Evolutionary conservation across 2,329 filamentous ascomycete species (phyloP).

Genomic region (Huntiella omanensis): DNA sequence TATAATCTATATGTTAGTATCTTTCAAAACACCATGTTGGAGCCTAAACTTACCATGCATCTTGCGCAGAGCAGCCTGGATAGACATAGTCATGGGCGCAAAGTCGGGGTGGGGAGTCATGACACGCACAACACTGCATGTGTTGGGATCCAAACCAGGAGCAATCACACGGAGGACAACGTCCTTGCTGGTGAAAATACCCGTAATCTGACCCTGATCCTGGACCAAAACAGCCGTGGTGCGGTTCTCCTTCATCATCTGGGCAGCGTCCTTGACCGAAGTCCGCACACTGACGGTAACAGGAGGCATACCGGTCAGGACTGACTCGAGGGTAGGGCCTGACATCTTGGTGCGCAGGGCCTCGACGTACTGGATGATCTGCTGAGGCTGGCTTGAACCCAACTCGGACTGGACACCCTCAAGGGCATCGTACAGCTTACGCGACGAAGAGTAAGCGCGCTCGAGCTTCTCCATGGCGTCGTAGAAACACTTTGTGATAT

Average conservation of each 20-base stretch:
- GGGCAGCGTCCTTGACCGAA: constrained; percentile 86
- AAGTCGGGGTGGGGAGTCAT: constrained; percentile 99
- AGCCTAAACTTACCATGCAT: constrained; percentile 65
- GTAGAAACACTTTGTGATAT: constrained; percentile 99
- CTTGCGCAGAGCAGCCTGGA: constrained; percentile 91
- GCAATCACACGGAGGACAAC: constrained; percentile 96
- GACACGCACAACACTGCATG: constrained; percentile 92
- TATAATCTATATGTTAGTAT: constrained; percentile 19
- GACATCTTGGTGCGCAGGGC: constrained; percentile 93
- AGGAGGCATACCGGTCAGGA: constrained; percentile 77
- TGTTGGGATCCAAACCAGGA: constrained; percentile 79
- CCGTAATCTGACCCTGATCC: constrained; percentile 91
- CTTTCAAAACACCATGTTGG: not conserved
- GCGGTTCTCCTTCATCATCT: constrained; percentile 96
- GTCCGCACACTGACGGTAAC: constrained; percentile 91
- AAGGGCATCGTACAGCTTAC: constrained; percentile 90
- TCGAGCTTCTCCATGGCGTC: constrained; percentile 99
- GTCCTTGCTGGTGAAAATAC: constrained; percentile 99
- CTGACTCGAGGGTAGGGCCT: constrained; percentile 84
- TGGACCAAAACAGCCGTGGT: constrained; percentile 92
- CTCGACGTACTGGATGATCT: constrained; percentile 98
- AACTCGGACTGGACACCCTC: constrained; percentile 96
- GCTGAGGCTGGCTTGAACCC: constrained; percentile 86
- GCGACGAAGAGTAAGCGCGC: constrained; percentile 91
- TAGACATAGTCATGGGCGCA: constrained; percentile 96